Evolutionary conservation across 2,329 filamentous ascomycete species (phyloP).

Genomic region (Venturia asperata): DNA sequence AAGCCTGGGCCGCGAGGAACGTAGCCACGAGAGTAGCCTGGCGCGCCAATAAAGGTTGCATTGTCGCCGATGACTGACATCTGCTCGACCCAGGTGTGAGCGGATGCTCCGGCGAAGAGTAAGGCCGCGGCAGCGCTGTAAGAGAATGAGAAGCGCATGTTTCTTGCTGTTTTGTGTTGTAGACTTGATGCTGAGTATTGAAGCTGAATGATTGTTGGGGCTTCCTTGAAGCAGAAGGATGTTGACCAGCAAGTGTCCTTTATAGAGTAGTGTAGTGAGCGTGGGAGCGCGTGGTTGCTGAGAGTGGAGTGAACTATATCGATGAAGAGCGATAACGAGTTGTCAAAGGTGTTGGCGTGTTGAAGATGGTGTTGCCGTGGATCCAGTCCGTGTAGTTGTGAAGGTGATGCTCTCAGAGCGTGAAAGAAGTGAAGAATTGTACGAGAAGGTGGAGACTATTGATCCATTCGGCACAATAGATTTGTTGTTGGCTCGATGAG

Average conservation of each 20-base stretch:
- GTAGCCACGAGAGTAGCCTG: constrained; percentile 71
- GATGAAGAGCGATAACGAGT: background rate
- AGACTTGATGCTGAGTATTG: background rate
- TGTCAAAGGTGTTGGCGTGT: background rate
- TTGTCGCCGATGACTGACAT: constrained; percentile 63
- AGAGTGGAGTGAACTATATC: background rate
- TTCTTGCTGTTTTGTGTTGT: background rate
- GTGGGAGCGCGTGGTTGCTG: background rate
- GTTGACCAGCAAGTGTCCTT: constrained; percentile 11
- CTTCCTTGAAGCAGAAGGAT: background rate
- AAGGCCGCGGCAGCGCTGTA: background rate
- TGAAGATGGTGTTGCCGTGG: background rate
- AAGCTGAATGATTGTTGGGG: background rate
- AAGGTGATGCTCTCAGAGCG: constrained; percentile 1
- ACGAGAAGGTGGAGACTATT: background rate
- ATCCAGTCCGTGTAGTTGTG: constrained; percentile 6
- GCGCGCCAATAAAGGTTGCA: constrained; percentile 62
- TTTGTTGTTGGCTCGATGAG: constrained; percentile 5
- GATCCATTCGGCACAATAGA: constrained; percentile 1
- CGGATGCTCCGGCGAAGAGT: constrained; percentile 13
- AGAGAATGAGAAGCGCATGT: constrained; percentile 15
- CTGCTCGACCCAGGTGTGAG: constrained; percentile 78
- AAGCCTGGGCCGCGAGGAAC: constrained; percentile 40
- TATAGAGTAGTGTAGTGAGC: background rate
- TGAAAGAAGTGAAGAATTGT: background rate